Conservation (phyloP, 176 grass and related monocot species). For the Juncus inflexus region DNA sequence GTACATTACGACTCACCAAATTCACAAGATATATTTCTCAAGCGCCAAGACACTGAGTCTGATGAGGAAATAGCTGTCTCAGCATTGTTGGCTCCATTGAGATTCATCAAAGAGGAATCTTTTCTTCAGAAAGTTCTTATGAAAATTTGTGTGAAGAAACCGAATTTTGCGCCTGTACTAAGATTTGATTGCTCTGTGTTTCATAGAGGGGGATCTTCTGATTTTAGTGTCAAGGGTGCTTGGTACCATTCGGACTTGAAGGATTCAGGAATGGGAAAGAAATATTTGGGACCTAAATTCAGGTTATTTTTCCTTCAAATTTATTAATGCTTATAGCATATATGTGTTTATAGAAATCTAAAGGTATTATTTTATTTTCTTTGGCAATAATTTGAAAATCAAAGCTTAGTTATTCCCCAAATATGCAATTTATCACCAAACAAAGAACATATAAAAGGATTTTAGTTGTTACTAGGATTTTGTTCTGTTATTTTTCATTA, state of each 20-base stretch:
- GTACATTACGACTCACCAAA: constrained; percentile 35
- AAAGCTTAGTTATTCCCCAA: too few relatives aligned
- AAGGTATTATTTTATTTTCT: not conserved
- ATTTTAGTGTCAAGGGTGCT: constrained; percentile 29
- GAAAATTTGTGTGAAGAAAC: constrained; percentile 71
- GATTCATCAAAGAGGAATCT: constrained; percentile 22
- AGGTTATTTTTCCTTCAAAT: constrained; percentile 33
- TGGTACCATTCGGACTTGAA: constrained; percentile 43
- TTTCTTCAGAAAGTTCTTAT: constrained; percentile 39
- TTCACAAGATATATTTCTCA: constrained; percentile 54
- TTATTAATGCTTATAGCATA: not conserved
- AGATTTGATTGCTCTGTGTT: constrained; percentile 26
- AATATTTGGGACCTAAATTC: constrained; percentile 44
- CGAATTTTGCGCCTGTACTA: constrained; percentile 37
- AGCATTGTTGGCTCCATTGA: constrained; percentile 58
- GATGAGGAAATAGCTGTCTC: constrained; percentile 60
- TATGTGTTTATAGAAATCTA: not conserved
- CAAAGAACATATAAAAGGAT: not conserved
- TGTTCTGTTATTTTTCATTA: too few relatives aligned
- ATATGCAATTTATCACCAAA: too few relatives aligned
- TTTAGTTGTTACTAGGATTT: not conserved
- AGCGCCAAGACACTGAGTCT: constrained; percentile 9
- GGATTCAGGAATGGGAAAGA: constrained; percentile 23
- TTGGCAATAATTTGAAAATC: not conserved
- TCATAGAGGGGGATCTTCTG: not conserved